These are phyloP conservation scores for Nicotiana otophora DNA, from an alignment of 257 asterid species.

Conservation along the genomic window DNA sequence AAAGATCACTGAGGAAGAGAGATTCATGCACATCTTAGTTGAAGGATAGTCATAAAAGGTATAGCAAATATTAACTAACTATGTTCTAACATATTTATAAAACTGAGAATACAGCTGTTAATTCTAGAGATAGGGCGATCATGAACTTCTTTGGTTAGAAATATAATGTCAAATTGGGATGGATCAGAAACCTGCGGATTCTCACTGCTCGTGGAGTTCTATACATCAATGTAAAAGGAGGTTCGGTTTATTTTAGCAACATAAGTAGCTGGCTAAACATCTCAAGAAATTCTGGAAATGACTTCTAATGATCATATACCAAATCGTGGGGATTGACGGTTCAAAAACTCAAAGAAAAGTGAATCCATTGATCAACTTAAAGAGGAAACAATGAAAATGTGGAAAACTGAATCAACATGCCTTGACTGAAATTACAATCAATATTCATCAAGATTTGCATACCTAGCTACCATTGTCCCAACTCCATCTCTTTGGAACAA, in stretches of 20 bases:
- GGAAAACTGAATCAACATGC: background rate
- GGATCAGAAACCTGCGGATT: background rate
- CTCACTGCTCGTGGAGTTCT: background rate
- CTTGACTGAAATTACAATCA: background rate
- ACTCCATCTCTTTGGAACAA: slow-evolving; percentile 93
- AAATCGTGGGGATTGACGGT: background rate
- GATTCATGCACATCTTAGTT: slow-evolving; percentile 6
- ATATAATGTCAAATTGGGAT: background rate
- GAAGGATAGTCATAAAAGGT: background rate
- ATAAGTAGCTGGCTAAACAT: background rate
- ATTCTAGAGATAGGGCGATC: background rate
- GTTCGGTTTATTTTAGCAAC: background rate
- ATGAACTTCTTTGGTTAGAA: background rate
- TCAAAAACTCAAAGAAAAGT: background rate
- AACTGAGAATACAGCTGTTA: background rate
- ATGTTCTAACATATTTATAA: background rate
- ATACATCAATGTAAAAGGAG: background rate
- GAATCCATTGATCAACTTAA: background rate
- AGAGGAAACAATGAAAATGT: background rate
- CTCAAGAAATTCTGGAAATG: background rate
- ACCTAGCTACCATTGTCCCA: slow-evolving; percentile 99
- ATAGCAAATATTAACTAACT: background rate
- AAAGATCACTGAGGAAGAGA: slow-evolving; percentile 68
- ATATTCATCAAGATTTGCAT: slow-evolving; percentile 19
- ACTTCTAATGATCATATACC: background rate